Percentiles rank a stretch among this genome's conserved stretches.
These are phyloP conservation scores for Scolecobasidium constrictum DNA, from an alignment of 2,329 filamentous ascomycete genomes.

Conservation along the genomic window DNA sequence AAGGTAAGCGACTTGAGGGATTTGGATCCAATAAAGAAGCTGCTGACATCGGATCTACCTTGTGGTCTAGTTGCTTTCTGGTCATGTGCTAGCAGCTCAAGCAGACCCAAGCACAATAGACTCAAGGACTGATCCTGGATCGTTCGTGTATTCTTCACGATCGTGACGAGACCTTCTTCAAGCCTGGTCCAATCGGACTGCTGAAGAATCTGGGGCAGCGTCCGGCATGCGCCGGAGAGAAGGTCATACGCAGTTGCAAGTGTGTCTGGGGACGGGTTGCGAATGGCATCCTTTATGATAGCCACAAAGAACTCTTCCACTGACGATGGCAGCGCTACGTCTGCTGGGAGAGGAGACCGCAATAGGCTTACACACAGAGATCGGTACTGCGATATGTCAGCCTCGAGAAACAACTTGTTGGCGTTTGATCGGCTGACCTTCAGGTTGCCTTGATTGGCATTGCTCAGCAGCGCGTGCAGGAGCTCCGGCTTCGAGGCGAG, in stretches of 20 bases:
- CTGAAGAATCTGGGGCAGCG: conserved; percentile 19
- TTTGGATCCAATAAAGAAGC: conserved; percentile 17
- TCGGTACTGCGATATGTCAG: too few species aligned
- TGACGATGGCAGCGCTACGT: conserved; percentile 3
- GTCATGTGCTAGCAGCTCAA: not conserved
- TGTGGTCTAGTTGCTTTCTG: conserved; percentile 9
- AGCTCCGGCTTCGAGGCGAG: too few species aligned
- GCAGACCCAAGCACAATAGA: conserved; percentile 24
- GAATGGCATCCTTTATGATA: conserved; percentile 1
- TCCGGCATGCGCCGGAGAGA: conserved; percentile 19
- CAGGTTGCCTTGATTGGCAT: not conserved
- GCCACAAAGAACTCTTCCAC: conserved; percentile 7
- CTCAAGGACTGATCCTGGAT: conserved; percentile 20
- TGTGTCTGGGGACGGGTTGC: not conserved
- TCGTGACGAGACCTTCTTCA: conserved; percentile 21
- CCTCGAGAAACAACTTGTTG: too few species aligned
- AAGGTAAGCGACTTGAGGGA: conserved; percentile 2
- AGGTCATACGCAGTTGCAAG: conserved; percentile 19
- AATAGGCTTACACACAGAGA: conserved; percentile 4
- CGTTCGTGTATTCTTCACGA: conserved; percentile 16
- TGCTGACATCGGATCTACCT: conserved; percentile 17
- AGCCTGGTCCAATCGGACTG: conserved; percentile 17
- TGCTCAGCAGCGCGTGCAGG: not conserved
- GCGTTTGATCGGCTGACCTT: too few species aligned
- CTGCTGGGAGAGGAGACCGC: too few species aligned